Evolutionary conservation across 2,329 filamentous ascomycete genomes (phyloP), one percentile per base, ranked within the genome.

Genomic region (Colletotrichum orbiculare): DNA sequence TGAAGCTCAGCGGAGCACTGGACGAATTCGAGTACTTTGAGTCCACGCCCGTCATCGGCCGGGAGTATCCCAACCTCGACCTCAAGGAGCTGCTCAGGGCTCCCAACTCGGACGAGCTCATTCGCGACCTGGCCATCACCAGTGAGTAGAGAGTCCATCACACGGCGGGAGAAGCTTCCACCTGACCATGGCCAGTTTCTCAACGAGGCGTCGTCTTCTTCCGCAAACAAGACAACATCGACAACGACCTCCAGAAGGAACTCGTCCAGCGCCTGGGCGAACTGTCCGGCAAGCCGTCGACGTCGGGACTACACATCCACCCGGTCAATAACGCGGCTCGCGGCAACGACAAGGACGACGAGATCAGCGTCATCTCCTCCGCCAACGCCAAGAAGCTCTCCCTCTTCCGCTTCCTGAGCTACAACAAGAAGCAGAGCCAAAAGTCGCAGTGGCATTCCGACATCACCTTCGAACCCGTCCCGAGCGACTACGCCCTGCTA

Each of bases 121-220:
- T 92, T 33, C 83, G 86, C 1, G 90, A 92, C 69, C 78, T 93
- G 0, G 90, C 88, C 41, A 88, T 91, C 66, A 90, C 87, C 1
- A 85, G 88, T 91, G 77, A 69, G 80, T 17, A 25, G 25, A 25
- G 2, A 3, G 5, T 9, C 3, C 2, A 2, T 8, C 15, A 42
- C 17, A 10, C 37, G 6, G 2, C 11, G 2, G 2, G 11, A 33
- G n/a, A 25, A 1, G 5, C 8, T 33, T 7, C 1, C 8, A 15
- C 3, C 7, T 13, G 17, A 48, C 43, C 4, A 10, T 1, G 34
- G 3, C 0, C 25, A 90, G 89, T 92, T 68, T 91, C 89, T 1
- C 85, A 87, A 65, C 85, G 89, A 0, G 89, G 89, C 9, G 89
- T 92, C 4, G 88, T 91, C 38, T 91, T 91, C 78, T 90, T 92